A percentile compares a stretch with the other conserved stretches of the same genome.
phyloP scores from a whole-genome alignment of 2,329 filamentous ascomycete genomes.

The Myriosclerotinia duriaeana region DNA sequence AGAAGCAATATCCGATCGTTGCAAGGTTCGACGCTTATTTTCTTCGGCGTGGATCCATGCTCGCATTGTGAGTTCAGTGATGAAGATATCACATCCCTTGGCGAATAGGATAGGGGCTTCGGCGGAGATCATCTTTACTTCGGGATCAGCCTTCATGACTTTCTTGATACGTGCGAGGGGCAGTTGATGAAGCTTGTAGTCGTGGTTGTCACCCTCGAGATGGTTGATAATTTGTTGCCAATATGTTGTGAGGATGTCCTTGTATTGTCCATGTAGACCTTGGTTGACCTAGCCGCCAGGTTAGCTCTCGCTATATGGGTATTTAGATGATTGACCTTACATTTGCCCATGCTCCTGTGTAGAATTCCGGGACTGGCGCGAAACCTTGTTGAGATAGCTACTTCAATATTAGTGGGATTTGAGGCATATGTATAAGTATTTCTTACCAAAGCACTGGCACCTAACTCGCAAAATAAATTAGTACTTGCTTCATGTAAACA shows the following conservation, averaged over 20 bases:
- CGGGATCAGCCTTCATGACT: slow-evolving; percentile 98
- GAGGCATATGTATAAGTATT: slow-evolving; percentile 20
- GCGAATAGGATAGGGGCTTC: slow-evolving; percentile 97
- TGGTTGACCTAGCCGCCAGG: slow-evolving; percentile 73
- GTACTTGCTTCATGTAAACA: slow-evolving; percentile 27
- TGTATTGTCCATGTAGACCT: slow-evolving; percentile 86
- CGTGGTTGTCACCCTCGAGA: slow-evolving; percentile 90
- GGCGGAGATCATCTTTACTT: slow-evolving; percentile 99
- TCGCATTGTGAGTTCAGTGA: slow-evolving; percentile 97
- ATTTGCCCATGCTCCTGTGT: slow-evolving; percentile 93
- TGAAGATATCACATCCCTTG: slow-evolving; percentile 98
- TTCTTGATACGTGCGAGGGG: slow-evolving; percentile 99
- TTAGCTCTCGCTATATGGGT: slow-evolving; percentile 27
- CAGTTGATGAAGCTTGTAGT: slow-evolving; percentile 97
- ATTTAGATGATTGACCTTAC: slow-evolving; percentile 51
- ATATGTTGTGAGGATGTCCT: slow-evolving; percentile 96
- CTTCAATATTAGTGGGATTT: slow-evolving; percentile 33
- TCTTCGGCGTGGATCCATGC: slow-evolving; percentile 99
- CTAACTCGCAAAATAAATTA: slow-evolving; percentile 45
- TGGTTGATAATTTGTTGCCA: slow-evolving; percentile 99
- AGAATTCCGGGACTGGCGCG: slow-evolving; percentile 84
- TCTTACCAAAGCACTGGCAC: slow-evolving; percentile 68
- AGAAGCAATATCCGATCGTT: slow-evolving; percentile 94
- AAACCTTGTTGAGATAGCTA: slow-evolving; percentile 85
- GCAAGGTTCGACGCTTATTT: slow-evolving; percentile 93